Evolutionary conservation across 2,329 filamentous ascomycete species (phyloP).

Genomic region (Aquanectria penicillioides): DNA sequence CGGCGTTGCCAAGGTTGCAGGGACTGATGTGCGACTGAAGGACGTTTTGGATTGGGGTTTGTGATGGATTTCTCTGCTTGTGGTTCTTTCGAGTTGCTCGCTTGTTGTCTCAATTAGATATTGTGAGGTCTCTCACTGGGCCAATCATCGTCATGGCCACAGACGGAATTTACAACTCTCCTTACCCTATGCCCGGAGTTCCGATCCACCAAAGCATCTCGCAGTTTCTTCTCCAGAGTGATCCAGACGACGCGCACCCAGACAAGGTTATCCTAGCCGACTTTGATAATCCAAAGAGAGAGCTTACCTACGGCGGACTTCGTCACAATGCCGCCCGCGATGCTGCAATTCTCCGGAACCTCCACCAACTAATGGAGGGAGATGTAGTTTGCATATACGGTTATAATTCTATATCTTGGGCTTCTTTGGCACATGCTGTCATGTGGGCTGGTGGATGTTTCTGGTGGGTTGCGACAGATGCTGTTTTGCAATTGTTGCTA

Average conservation of each 20-base stretch:
- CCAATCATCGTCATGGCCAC: conserved; percentile 1
- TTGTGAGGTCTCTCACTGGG: background rate
- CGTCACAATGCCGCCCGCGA: conserved; percentile 28
- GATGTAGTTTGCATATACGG: conserved; percentile 38
- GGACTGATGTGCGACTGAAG: too few species aligned
- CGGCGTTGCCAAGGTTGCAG: too few species aligned
- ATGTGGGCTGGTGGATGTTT: conserved; percentile 38
- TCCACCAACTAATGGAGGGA: conserved; percentile 11
- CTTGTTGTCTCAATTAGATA: too few species aligned
- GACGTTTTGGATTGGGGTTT: too few species aligned
- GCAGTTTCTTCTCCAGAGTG: conserved; percentile 35
- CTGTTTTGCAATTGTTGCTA: background rate
- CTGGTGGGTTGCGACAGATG: conserved; percentile 31
- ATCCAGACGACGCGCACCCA: conserved; percentile 37
- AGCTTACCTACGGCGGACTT: conserved; percentile 30
- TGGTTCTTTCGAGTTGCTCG: too few species aligned
- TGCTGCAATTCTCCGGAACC: conserved; percentile 22
- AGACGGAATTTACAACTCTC: conserved; percentile 23
- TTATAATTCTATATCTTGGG: conserved; percentile 35
- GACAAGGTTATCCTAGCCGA: conserved; percentile 35
- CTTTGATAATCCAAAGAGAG: conserved; percentile 28
- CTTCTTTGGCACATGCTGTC: conserved; percentile 29
- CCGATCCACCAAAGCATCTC: conserved; percentile 36
- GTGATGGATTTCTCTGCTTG: too few species aligned
- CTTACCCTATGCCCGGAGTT: conserved; percentile 29